Base-by-base conservation (phyloP, 1,139 yeast genomes). In the Suhomyces ambrosiae region DNA sequence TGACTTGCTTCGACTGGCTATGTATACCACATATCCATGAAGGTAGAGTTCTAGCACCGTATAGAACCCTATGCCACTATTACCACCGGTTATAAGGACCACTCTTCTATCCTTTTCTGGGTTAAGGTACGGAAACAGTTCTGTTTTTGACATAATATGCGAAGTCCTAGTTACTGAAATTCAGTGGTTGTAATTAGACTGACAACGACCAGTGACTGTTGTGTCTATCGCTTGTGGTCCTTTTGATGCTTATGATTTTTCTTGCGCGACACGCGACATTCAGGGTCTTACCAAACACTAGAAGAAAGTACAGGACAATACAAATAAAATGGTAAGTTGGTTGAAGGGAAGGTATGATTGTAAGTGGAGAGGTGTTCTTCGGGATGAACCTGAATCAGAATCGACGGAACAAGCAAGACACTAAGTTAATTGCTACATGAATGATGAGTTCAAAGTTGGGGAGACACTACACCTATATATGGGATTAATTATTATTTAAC, bases 61-160 rank as follows among this genome's bases (percentile, higher is more conserved):
- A 40, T 53, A 68, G 59, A 56, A 70, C 13, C 77, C 76, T 35
- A 71, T 65, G 10, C 77, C 77, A 30, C 68, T 62, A 41, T 65
- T 68, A 13, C 76, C 76, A 3, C 76, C 76, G 5, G 76, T 71
- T 19, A 71, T 56, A 12, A 69, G 55, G 9, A 68, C 76, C n/a
- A 68, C 68, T 33, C 62, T 47, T 35, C 71, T 56, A 33, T 63
- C 65, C n/a, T 33, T 41, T 13, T 40, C 36, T 3, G 75, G 74
- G 41, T 67, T 53, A 37, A 54, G 48, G 47, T 63, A 70, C 4
- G 67, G 63, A 18, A 62, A 63, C 2, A 54, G 41, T 11, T 52
- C 56, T 5, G 70, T 66, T 28, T 62, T 38, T 33, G 39, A 42
- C 37, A 32, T 34, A 14, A 12, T 27, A 19, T 4, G 27, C n/a